Base-by-base conservation (phyloP, 2,329 filamentous ascomycete genomes). In the Magnaporthales sp. region DNA sequence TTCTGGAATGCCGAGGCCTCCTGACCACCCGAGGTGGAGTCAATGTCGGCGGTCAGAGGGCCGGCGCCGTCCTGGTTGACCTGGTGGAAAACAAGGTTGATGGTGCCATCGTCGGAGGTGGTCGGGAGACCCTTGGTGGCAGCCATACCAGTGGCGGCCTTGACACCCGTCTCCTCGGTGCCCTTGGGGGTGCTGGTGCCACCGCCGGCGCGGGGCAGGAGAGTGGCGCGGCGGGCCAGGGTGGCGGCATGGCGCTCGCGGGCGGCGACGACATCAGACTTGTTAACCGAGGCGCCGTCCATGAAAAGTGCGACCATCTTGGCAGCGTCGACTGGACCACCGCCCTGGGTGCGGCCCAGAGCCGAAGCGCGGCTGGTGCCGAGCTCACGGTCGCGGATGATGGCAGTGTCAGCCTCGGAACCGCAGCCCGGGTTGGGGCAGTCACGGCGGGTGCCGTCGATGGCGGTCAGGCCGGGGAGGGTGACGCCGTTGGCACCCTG, bases 391-490 rank as follows among this genome's bases (percentile, higher is more conserved):
- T 84, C 77, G 54, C 87, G 85, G 77, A 90, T 89, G 79, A 90
- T 89, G 75, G 87, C 81, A 19, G 88, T 90, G 73, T 91, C 88
- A 67, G 83, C 85, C 74, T 90, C 84, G n/a, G 87, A 83, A 67
- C 88, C 88, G 73, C 87, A 90, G 62, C 75, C 70, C 71, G 87
- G 86, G 71, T 79, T 80, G 65, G 84, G 80, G 75, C 87, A 90
- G 77, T 90, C 87, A 72, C 88, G 86, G 64, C 87, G 88, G 69
- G 88, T 90, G 71, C 87, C 87, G 68, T 90, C 87, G 61, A 80
- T 79, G 70, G 89, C 30, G 32, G 83, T 82, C 62, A 89, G 81
- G 74, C 84, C 86, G 51, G 86, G 84, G 86, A 89, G 88, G 69
- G 74, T 80, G 62, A 89, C 86, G 69, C 83, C 83, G 72, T 89